phyloP scores from a whole-genome alignment of 352 stramenopile species.

The Globisporangium perplexum region DNA sequence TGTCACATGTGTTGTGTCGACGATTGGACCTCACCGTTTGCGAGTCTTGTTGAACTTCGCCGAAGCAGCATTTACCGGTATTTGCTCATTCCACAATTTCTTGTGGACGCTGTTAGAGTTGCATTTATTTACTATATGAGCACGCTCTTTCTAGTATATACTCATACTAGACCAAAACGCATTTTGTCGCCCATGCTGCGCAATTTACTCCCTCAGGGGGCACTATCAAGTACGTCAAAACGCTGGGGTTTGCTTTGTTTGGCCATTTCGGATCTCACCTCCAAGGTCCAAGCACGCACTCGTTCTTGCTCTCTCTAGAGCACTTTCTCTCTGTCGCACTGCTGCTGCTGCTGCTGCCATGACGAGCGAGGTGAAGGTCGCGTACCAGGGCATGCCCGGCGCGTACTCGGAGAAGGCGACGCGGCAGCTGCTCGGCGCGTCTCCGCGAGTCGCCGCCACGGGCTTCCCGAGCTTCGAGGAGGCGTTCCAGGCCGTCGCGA shows the following conservation, averaged over 20 bases:
- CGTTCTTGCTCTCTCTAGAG: no score
- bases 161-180: not conserved
- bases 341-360: constrained; percentile 9
- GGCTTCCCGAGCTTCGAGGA: constrained; percentile 49
- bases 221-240: not conserved
- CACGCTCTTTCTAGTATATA: not conserved
- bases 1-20: not conserved
- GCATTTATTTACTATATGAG: not conserved
- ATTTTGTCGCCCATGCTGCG: not conserved
- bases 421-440: constrained; percentile 83
- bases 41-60: not conserved
- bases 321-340: no score
- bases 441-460: constrained; percentile 57
- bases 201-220: not conserved
- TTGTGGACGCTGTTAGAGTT: not conserved
- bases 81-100: not conserved
- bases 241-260: not conserved
- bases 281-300: not conserved
- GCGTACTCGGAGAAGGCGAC: constrained; percentile 97
- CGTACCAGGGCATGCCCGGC: constrained; percentile 95
- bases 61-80: not conserved
- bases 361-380: constrained; percentile 75
- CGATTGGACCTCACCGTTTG: no score
- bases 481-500: constrained; percentile 49
- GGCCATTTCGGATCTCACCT: not conserved